Conservation (phyloP, 495 filamentous ascomycete genomes). For the Xylaria longipes region DNA sequence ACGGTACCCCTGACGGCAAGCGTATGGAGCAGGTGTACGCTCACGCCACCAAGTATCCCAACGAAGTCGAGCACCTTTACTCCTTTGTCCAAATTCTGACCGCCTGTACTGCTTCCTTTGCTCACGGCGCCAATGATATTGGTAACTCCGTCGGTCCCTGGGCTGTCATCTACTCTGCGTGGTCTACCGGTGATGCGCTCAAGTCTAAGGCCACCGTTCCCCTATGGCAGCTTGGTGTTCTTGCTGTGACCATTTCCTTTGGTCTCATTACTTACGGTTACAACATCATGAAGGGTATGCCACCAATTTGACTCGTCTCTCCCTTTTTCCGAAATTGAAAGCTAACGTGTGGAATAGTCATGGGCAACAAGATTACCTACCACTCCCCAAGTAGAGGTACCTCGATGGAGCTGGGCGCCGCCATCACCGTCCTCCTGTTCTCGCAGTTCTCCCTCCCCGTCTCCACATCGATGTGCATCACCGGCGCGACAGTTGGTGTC, state of each 20-base stretch:
- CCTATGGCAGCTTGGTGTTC: slow-evolving; percentile 65
- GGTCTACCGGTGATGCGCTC: slow-evolving; percentile 57
- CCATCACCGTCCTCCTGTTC: slow-evolving; percentile 69
- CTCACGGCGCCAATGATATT: slow-evolving; percentile 73
- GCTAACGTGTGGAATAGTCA: slow-evolving; percentile 42
- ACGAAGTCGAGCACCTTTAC: slow-evolving; percentile 70
- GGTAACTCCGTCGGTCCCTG: slow-evolving; percentile 71
- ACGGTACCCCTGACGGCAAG: slow-evolving; percentile 69
- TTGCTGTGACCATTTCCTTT: slow-evolving; percentile 58
- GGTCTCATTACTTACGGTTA: slow-evolving; percentile 70
- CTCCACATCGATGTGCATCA: slow-evolving; percentile 66
- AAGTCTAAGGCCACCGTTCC: slow-evolving; percentile 58
- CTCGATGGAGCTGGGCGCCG: slow-evolving; percentile 71
- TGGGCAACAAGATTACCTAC: slow-evolving; percentile 74
- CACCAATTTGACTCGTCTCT: neutral
- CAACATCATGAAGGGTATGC: slow-evolving; percentile 70
- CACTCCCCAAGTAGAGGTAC: slow-evolving; percentile 67
- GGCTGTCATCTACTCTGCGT: slow-evolving; percentile 67
- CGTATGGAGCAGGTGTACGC: slow-evolving; percentile 68
- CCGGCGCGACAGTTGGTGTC: slow-evolving; percentile 63
- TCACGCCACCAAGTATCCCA: slow-evolving; percentile 65
- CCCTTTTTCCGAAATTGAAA: neutral
- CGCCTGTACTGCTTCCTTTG: slow-evolving; percentile 68
- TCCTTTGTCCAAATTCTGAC: slow-evolving; percentile 68
- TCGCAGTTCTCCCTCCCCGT: slow-evolving; percentile 67